Conservation (phyloP, 768 basidiomycete genomes). For the Collybiopsis luxurians region DNA sequence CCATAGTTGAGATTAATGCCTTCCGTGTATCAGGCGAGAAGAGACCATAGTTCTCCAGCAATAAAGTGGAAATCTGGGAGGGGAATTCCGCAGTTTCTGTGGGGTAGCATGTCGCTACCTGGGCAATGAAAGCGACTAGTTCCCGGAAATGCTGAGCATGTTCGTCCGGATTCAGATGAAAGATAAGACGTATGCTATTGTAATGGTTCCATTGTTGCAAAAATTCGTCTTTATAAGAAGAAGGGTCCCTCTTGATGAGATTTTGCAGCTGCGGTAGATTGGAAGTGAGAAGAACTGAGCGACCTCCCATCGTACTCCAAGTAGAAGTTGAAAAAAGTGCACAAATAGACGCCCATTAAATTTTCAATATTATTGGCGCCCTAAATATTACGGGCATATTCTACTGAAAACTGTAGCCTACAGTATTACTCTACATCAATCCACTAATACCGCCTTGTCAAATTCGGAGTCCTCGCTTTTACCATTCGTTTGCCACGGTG, state of each 20-base stretch:
- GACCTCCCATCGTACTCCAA: conserved; percentile 27
- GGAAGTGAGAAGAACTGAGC: conserved; percentile 77
- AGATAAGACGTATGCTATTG: conserved; percentile 82
- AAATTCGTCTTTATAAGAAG: conserved; percentile 92
- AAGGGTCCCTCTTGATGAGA: conserved; percentile 91
- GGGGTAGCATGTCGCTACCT: conserved; percentile 94
- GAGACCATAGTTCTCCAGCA: conserved; percentile 75
- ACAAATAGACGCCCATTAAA: not conserved
- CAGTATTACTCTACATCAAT: no score
- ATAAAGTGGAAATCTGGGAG: conserved; percentile 68
- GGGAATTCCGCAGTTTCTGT: conserved; percentile 87
- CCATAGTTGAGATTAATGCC: conserved; percentile 84
- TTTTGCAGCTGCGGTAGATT: conserved; percentile 97
- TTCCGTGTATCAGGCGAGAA: conserved; percentile 82
- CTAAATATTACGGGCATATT: no score
- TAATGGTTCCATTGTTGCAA: conserved; percentile 97
- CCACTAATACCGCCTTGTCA: not conserved
- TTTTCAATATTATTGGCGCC: no score
- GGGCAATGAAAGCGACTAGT: conserved; percentile 87
- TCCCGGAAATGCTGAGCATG: conserved; percentile 84
- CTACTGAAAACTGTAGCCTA: no score
- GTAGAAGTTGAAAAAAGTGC: not conserved
- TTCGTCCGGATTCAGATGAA: conserved; percentile 78
- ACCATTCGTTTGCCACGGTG: not conserved
- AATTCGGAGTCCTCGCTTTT: not conserved